Conservation (phyloP, 2,329 filamentous ascomycete genomes). For the Arthrobotrys conoides region DNA sequence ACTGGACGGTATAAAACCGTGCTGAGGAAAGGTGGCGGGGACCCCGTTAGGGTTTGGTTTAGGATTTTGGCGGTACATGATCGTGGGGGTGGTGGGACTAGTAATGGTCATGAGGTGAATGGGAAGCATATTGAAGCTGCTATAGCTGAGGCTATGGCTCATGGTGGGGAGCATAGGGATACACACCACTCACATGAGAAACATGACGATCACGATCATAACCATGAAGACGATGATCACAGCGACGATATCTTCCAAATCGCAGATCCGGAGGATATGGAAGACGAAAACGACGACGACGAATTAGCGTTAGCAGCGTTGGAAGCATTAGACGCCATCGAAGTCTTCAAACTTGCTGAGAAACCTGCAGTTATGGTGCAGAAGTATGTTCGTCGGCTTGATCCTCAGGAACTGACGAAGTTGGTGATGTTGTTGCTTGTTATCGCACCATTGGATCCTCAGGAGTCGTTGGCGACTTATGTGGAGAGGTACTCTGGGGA, state of each 20-base stretch:
- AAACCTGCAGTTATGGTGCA: slow-evolving; percentile 68
- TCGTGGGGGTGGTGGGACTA: slow-evolving; percentile 71
- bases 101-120: neutral
- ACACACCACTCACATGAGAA: neutral
- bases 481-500: slow-evolving; percentile 73
- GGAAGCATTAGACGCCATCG: slow-evolving; percentile 76
- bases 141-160: neutral
- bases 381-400: slow-evolving; percentile 76
- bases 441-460: slow-evolving; percentile 75
- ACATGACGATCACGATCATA: neutral
- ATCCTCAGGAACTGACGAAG: slow-evolving; percentile 79
- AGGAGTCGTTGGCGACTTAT: slow-evolving; percentile 77
- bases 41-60: slow-evolving; percentile 77
- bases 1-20: slow-evolving; percentile 79
- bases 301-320: slow-evolving; percentile 79
- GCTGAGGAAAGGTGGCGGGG: slow-evolving; percentile 67
- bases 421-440: slow-evolving; percentile 79
- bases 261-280: slow-evolving; percentile 68
- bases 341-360: slow-evolving; percentile 72
- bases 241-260: slow-evolving; percentile 66
- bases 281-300: slow-evolving; percentile 71
- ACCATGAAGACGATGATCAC: too few species aligned
- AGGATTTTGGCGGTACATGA: slow-evolving; percentile 81
- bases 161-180: neutral
- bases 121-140: slow-evolving; percentile 30